phyloP scores from a whole-genome alignment of 148 eudicot species.

The Heliamphora exappendiculata region DNA sequence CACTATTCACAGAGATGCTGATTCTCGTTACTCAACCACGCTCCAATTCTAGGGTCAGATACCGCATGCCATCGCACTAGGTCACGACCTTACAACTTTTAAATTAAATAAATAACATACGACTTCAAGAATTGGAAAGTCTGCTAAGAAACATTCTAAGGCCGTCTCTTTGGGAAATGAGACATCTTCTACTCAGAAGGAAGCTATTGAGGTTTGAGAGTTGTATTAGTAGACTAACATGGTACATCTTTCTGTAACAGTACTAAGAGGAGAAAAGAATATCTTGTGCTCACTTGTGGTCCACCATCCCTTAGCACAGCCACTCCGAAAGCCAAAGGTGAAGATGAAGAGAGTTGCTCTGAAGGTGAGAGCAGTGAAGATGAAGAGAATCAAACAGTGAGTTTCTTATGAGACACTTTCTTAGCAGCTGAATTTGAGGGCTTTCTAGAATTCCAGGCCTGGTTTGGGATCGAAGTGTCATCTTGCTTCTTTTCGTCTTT shows the following conservation, averaged over 20 bases:
- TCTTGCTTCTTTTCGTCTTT: too few relatives aligned
- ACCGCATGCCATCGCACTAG: too few relatives aligned
- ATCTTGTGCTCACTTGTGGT: slow-evolving; percentile 92
- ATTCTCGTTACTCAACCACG: too few relatives aligned
- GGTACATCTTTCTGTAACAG: slow-evolving; percentile 36
- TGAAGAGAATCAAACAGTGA: slow-evolving; percentile 54
- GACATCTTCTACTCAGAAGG: background rate
- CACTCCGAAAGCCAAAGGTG: slow-evolving; percentile 54
- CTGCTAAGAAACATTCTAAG: background rate
- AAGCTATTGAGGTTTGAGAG: background rate
- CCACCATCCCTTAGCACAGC: slow-evolving; percentile 66
- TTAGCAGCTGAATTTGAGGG: background rate
- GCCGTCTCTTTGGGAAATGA: background rate
- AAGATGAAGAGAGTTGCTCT: slow-evolving; percentile 56
- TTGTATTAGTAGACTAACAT: background rate
- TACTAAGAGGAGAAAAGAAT: slow-evolving; percentile 77
- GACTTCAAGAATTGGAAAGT: background rate
- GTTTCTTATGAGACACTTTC: slow-evolving; percentile 12
- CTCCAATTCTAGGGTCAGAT: too few relatives aligned
- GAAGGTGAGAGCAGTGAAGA: slow-evolving; percentile 59
- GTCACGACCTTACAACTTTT: too few relatives aligned
- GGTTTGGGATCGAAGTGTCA: too few relatives aligned
- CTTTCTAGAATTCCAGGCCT: too few relatives aligned
- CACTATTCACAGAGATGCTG: too few relatives aligned
- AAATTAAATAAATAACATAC: background rate